phyloP scores from a whole-genome alignment of 1,284 basidiomycete genomes.

The Tilletia caries region DNA sequence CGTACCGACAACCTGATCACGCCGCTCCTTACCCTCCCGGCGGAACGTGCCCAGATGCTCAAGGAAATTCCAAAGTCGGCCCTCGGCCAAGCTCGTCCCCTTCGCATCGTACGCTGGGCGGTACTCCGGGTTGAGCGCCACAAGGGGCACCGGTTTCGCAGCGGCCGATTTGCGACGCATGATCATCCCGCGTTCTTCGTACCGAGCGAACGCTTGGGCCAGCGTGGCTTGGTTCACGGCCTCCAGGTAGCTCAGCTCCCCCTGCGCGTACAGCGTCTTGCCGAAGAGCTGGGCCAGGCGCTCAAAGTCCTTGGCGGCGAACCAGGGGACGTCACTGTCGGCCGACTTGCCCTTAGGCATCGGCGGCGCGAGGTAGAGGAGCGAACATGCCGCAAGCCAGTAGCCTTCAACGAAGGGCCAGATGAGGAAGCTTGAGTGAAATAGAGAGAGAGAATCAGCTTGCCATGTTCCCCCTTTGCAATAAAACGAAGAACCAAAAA shows the following conservation, averaged over 20 bases:
- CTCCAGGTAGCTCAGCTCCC: constrained; percentile 53
- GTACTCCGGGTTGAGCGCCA: constrained; percentile 51
- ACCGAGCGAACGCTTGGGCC: constrained; percentile 38
- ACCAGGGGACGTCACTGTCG: constrained; percentile 43
- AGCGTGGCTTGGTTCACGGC: constrained; percentile 44
- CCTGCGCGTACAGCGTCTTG: constrained; percentile 53
- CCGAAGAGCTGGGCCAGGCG: constrained; percentile 52
- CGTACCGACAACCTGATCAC: constrained; percentile 23
- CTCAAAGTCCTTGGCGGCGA: constrained; percentile 50
- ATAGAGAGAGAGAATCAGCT: background rate
- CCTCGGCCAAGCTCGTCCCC: background rate
- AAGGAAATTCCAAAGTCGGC: constrained; percentile 47
- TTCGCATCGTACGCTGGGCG: constrained; percentile 26
- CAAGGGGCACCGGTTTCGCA: constrained; percentile 48
- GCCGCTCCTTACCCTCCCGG: constrained; percentile 52
- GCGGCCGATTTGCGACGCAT: constrained; percentile 36
- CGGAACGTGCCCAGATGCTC: constrained; percentile 49
- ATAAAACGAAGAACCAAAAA: background rate
- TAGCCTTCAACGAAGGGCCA: constrained; percentile 51
- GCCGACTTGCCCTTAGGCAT: constrained; percentile 10
- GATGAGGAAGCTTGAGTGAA: constrained; percentile 34
- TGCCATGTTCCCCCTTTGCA: background rate
- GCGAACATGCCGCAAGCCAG: constrained; percentile 54
- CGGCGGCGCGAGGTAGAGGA: constrained; percentile 50
- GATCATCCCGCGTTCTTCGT: constrained; percentile 45